Evolutionary conservation across 176 grass and related monocot genomes (phyloP), one percentile per base, ranked within the genome.

Genomic region (Cenchrus americanus): DNA sequence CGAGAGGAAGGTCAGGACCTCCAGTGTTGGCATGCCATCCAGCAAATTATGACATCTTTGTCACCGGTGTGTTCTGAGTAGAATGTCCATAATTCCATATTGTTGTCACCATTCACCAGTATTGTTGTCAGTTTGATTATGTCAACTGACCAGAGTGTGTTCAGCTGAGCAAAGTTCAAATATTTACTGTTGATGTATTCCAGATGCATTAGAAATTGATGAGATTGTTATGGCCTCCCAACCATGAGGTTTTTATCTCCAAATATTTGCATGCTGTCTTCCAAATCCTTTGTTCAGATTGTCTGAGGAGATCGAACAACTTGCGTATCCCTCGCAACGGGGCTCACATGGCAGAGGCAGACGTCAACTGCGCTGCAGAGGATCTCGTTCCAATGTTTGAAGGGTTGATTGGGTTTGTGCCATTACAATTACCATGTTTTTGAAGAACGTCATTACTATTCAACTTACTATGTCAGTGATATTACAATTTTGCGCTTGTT

Each of bases 1-100:
- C 7, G 93, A 95, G 91, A 79, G 72, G 86, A 95, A 89, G 80
- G 87, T 87, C 63, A 93, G 93, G 75, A 62, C 71, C 23, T 88
- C 82, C 64, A 86, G 81, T 32, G 17, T 94, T 80, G 85, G 85
- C 14, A 58, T 87, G 47, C 96, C 91, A 30, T 83, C 93, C 66
- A 99, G 96, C 86, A 99, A 96, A 77, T 77, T 96, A 42, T 96
- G 50, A 8, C 24, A 19, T 17, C 1, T 53, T 52, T 19, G 48
- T 24, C 0, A 44, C 19, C 19, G 10, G 6, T 21, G 71, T 67
- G 47, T 30, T 73, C 51, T 82, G 40, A 67, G 78, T 3, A 30
- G 61, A 9, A 49, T 50, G 7, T 27, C 13, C n/a, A 73, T 46
- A 49, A 49, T 71, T 27, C 13, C n/a, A 73, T 46, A 49, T 71